Conservation (phyloP, 495 filamentous ascomycete species). For the Xylaria venustula region DNA sequence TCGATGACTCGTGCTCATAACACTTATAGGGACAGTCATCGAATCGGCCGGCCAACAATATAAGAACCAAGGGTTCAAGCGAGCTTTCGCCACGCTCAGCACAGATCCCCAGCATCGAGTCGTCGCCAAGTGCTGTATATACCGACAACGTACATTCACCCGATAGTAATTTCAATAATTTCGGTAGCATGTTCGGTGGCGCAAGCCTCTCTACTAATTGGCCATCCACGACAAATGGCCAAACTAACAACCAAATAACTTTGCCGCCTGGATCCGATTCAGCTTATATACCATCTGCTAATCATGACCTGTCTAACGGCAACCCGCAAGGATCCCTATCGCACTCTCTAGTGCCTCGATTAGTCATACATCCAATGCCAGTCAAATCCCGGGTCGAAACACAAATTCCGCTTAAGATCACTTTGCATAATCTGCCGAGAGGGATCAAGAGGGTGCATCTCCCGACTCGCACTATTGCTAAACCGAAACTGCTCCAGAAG, state of each 20-base stretch:
- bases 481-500: constrained; percentile 80
- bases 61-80: constrained; percentile 38
- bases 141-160: constrained; percentile 54
- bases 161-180: constrained; percentile 20
- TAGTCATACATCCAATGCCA: constrained; percentile 61
- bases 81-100: constrained; percentile 51
- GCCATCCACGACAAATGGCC: constrained; percentile 9
- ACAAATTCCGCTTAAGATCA: constrained; percentile 80
- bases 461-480: constrained; percentile 84
- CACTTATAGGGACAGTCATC: constrained; percentile 38
- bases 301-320: constrained; percentile 15
- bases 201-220: constrained; percentile 17
- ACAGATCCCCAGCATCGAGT: constrained; percentile 43
- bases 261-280: constrained; percentile 13
- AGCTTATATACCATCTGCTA: constrained; percentile 6
- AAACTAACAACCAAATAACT: constrained; percentile 2
- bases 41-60: constrained; percentile 36
- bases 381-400: constrained; percentile 92
- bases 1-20: constrained; percentile 13
- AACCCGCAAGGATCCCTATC: constrained; percentile 13
- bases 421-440: constrained; percentile 66
- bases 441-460: constrained; percentile 79
- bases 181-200: constrained; percentile 14
- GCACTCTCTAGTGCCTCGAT: constrained; percentile 18
- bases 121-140: constrained; percentile 49